Evolutionary conservation across 441 rosid genomes (phyloP), one percentile per base, ranked within the genome.

Genomic region (Biscutella laevigata): DNA sequence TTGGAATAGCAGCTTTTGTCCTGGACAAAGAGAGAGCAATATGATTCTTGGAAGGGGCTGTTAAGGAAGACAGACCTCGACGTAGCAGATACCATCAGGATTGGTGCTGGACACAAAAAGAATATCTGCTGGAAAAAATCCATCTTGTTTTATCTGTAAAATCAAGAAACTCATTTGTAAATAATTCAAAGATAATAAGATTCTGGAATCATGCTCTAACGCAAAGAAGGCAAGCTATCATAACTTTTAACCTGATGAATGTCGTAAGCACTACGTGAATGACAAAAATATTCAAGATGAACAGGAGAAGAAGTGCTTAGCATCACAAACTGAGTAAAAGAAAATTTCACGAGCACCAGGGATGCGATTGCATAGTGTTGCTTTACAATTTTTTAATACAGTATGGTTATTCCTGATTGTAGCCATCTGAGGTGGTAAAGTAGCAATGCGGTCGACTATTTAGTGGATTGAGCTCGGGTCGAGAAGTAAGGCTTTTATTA

Each of bases 111-210:
- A 96, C 41, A 94, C 79, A 56, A 86, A 79, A 70, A 89, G 89
- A 42, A 94, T 42, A 80, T 94, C 99, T 17, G 99, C 89, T 52
- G 99, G 99, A 69, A 94, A 89, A 74, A 77, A 83, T n/a, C 76
- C 89, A 62, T 92, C 99, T 64, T 88, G 80, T 71, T 84, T 92
- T 39, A 92, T 81, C 99, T 92, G 86, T 61, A 82, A 71, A 25
- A 56, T 25, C 5, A n/a, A 42, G 39, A 54, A 17, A 37, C 32
- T 12, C 17, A 38, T 30, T 47, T 56, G 40, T 19, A 8, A 40
- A 12, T 32, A 38, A 20, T 15, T 29, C 30, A 40, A 9, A 55
- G 28, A 29, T 13, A 41, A 20, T 8, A 28, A 16, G 30, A 4
- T 22, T 54, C 29, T 40, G 40, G 25, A 12, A 48, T 55, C 19